phyloP scores from a whole-genome alignment of 2,329 filamentous ascomycete genomes.

The Colletotrichum sp. region DNA sequence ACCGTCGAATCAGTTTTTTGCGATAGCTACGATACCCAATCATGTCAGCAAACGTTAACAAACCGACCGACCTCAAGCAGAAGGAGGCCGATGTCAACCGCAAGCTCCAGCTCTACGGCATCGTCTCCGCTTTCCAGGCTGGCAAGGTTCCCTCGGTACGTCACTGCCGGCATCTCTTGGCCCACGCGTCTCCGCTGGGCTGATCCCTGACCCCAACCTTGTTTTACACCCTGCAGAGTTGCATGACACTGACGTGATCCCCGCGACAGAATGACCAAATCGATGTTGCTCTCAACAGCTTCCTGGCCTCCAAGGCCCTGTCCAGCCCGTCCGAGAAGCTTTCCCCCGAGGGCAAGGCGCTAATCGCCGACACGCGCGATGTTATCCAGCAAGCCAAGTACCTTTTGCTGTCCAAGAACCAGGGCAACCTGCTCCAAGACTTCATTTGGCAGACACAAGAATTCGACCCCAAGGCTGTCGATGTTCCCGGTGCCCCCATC shows the following conservation, averaged over 20 bases:
- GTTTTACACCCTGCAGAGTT: neutral
- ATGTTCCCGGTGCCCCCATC: slow-evolving; percentile 69
- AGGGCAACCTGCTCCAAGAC: slow-evolving; percentile 92
- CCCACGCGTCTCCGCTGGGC: neutral
- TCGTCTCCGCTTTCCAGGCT: slow-evolving; percentile 81
- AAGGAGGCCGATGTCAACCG: slow-evolving; percentile 89
- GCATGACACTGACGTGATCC: slow-evolving; percentile 7
- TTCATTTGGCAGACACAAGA: slow-evolving; percentile 94
- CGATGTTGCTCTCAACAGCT: slow-evolving; percentile 91
- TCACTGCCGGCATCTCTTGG: slow-evolving; percentile 23
- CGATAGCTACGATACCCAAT: slow-evolving; percentile 3
- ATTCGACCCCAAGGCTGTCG: slow-evolving; percentile 68
- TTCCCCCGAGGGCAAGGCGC: slow-evolving; percentile 79
- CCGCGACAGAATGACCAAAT: slow-evolving; percentile 83
- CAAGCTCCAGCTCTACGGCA: slow-evolving; percentile 95
- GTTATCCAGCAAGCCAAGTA: slow-evolving; percentile 86
- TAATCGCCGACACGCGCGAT: slow-evolving; percentile 78
- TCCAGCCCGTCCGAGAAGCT: slow-evolving; percentile 75
- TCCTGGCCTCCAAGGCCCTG: slow-evolving; percentile 74
- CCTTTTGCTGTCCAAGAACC: slow-evolving; percentile 89
- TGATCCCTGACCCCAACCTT: neutral
- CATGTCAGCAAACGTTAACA: slow-evolving; percentile 66
- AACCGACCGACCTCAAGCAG: slow-evolving; percentile 72
- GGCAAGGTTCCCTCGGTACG: slow-evolving; percentile 91
- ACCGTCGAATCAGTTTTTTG: neutral